Evolutionary conservation across 352 stramenopile species (phyloP), one percentile per base, ranked within the genome.

Genomic region (Elongisporangium undulatum): DNA sequence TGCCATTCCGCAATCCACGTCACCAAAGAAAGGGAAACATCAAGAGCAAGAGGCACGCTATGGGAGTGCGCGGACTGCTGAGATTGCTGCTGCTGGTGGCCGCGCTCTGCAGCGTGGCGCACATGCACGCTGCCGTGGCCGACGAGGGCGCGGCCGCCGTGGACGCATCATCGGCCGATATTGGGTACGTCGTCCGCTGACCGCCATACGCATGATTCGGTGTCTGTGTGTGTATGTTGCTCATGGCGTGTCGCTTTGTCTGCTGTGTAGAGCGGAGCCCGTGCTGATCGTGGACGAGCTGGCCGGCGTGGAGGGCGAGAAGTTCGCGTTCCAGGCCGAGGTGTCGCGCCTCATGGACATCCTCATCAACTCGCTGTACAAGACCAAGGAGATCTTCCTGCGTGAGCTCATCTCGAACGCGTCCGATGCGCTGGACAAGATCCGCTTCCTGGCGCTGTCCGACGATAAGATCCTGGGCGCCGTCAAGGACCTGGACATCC

Each of bases 291-390:
- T 83, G 45, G 67, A 88, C 39, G 75, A 82, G 19, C 63, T 89
- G 39, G 62, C 29, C 1, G 72, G 68, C 4, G 19, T 68, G 22
- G 59, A 53, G 6, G 83, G 85, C 52, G 92, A 98, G 64, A 92
- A 83, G 58, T 98, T 96, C 52, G 89, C 85, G 59, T 98, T 98
- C 75, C 90, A 98, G 62, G 96, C 97, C 49, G 96, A 99, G 69
- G 97, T 99, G 20, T 98, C 96, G 60, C 94, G 97, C 6, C 92
- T 99, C 68, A 97, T 99, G 82, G 97, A 99, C 76, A 99, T 99
- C 72, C 97, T 99, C 64, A 99, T 99, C 73, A 99, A 99, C 74
- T 98, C 94, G 61, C 79, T 99, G 41, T 97, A 96, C 79, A 93
- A 95, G 69, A 98, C 97, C 68, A 99, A 98, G 74, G 96, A 99